Conservation (phyloP, 352 stramenopile genomes). For the Pythium rishiriense region DNA sequence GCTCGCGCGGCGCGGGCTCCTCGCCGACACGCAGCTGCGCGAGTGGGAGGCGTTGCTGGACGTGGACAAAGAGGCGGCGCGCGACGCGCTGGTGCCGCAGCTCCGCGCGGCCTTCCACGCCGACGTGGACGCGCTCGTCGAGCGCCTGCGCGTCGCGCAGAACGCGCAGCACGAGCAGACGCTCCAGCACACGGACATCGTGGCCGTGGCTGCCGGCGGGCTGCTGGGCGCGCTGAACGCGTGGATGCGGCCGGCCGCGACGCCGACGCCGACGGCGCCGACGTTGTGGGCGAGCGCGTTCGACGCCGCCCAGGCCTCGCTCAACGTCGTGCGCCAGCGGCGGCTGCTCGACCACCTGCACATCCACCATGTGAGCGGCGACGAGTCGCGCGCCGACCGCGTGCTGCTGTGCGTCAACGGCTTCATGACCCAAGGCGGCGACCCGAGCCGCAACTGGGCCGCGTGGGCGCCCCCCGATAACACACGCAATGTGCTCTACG, state of each 20-base stretch:
- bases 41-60: conserved; percentile 32
- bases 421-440: conserved; percentile 83
- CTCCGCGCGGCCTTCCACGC: conserved; percentile 38
- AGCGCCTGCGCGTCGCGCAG: conserved; percentile 44
- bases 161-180: conserved; percentile 54
- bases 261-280: conserved; percentile 9
- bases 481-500: conserved; percentile 48
- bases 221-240: conserved; percentile 69
- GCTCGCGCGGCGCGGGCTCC: conserved; percentile 21
- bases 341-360: conserved; percentile 66
- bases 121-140: conserved; percentile 49
- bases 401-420: conserved; percentile 83
- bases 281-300: conserved; percentile 72
- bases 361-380: conserved; percentile 65
- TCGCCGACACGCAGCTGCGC: conserved; percentile 32
- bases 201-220: conserved; percentile 59
- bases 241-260: conserved; percentile 47
- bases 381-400: conserved; percentile 52
- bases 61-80: background rate
- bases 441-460: conserved; percentile 65
- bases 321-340: conserved; percentile 69
- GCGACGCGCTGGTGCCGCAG: conserved; percentile 8
- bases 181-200: conserved; percentile 54
- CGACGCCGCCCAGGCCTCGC: conserved; percentile 69
- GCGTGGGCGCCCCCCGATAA: conserved; percentile 40